These are phyloP conservation scores for Gliomastix tumulicola DNA, from an alignment of 2,329 filamentous ascomycete species.

Conservation along the genomic window DNA sequence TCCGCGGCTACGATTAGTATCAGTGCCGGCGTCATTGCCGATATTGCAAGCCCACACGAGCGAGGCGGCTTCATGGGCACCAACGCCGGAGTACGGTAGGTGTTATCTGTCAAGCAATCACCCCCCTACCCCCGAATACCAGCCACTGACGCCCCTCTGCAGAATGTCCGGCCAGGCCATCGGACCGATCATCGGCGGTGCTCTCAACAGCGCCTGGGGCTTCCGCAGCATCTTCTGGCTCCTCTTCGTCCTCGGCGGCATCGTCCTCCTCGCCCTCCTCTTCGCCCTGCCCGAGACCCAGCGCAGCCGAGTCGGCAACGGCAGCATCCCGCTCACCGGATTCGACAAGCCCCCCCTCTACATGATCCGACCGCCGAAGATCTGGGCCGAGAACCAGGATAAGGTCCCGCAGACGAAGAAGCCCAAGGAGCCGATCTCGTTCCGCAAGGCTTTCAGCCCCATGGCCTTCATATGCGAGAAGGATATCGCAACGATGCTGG, in stretches of 20 bases:
- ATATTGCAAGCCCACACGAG: slow-evolving; percentile 11
- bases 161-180: slow-evolving; percentile 12
- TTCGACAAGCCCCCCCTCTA: slow-evolving; percentile 15
- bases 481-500: slow-evolving; percentile 32
- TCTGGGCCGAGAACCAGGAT: slow-evolving; percentile 5
- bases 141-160: background rate
- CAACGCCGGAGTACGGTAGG: slow-evolving; percentile 7
- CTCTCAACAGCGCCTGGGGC: slow-evolving; percentile 13
- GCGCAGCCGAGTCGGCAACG: slow-evolving; percentile 17
- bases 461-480: slow-evolving; percentile 29
- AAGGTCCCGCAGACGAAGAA: background rate
- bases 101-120: too few species aligned
- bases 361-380: slow-evolving; percentile 6
- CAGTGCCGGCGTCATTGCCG: slow-evolving; percentile 12
- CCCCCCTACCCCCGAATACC: too few species aligned
- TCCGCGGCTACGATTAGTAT: slow-evolving; percentile 13
- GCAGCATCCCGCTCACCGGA: slow-evolving; percentile 12
- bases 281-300: slow-evolving; percentile 18
- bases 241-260: slow-evolving; percentile 12
- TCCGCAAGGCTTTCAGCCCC: slow-evolving; percentile 23
- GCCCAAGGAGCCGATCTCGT: slow-evolving; percentile 8
- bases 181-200: slow-evolving; percentile 23
- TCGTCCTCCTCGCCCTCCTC: slow-evolving; percentile 12
- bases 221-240: slow-evolving; percentile 23
- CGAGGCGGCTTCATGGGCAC: slow-evolving; percentile 12